A percentile compares a stretch with the other conserved stretches of the same genome.
Evolutionary conservation across 352 stramenopile species (phyloP).

Genomic region (Thalassiosira oceanica): DNA sequence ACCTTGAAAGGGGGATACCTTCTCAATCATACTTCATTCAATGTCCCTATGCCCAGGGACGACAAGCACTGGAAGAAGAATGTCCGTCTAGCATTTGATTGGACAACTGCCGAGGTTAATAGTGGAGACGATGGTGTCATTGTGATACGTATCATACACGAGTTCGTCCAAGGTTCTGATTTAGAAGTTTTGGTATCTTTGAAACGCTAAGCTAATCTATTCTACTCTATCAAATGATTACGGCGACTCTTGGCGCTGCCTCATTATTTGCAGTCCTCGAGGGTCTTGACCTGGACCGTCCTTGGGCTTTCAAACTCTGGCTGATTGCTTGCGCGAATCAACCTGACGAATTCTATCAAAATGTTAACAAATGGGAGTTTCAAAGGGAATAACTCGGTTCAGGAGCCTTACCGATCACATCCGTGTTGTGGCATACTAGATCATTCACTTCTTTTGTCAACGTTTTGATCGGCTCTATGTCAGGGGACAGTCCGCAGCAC

Average conservation of each 20-base stretch:
- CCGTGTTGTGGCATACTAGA: conserved; percentile 43
- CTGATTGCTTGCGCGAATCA: conserved; percentile 39
- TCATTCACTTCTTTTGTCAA: conserved; percentile 33
- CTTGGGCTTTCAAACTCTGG: conserved; percentile 3
- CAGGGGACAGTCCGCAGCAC: too few species aligned
- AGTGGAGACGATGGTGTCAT: conserved; percentile 47
- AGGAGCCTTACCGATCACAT: conserved; percentile 34
- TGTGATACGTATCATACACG: conserved; percentile 61
- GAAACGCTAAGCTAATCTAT: conserved; percentile 4
- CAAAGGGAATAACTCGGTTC: background rate
- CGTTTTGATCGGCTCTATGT: too few species aligned
- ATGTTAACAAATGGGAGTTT: background rate
- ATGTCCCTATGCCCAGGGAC: conserved; percentile 17
- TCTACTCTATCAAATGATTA: background rate
- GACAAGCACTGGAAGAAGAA: conserved; percentile 35
- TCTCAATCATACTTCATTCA: conserved; percentile 38
- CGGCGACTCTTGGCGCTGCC: background rate
- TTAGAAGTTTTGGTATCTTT: conserved; percentile 47
- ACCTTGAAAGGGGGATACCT: conserved; percentile 44
- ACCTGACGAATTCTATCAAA: conserved; percentile 37
- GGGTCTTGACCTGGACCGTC: background rate
- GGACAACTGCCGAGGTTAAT: conserved; percentile 57
- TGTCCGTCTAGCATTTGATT: conserved; percentile 75
- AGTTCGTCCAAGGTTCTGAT: conserved; percentile 61
- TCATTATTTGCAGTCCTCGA: background rate